These are phyloP conservation scores for Teunomyces pallodes DNA, from an alignment of 805 yeast species.

Conservation along the genomic window DNA sequence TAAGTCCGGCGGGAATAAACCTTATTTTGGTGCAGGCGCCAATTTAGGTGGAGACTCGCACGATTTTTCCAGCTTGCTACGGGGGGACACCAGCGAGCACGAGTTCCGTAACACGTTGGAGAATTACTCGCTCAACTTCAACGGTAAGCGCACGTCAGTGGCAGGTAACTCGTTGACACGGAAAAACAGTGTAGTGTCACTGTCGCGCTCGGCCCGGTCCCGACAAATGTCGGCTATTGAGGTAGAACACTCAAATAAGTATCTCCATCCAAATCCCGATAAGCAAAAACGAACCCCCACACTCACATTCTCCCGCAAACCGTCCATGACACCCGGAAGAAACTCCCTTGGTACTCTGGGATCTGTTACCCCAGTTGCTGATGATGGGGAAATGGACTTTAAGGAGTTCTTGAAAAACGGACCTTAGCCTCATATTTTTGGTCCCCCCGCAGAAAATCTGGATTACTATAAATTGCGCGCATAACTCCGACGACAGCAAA, in stretches of 20 bases:
- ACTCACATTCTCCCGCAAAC: neutral
- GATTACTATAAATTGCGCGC: neutral
- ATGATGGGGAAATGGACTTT: constrained; percentile 42
- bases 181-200: constrained; percentile 9
- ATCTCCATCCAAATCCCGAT: constrained; percentile 2
- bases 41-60: constrained; percentile 12
- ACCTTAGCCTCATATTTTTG: constrained; percentile 16
- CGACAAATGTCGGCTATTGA: constrained; percentile 19
- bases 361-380: constrained; percentile 11
- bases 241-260: constrained; percentile 14
- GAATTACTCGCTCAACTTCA: constrained; percentile 27
- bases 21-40: constrained; percentile 9
- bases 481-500: neutral
- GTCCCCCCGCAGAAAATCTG: neutral
- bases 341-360: neutral
- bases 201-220: constrained; percentile 11
- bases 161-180: constrained; percentile 7
- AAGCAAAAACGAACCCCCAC: neutral
- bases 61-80: constrained; percentile 39
- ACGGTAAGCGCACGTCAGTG: constrained; percentile 4
- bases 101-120: constrained; percentile 30
- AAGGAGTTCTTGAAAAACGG: constrained; percentile 47
- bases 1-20: neutral
- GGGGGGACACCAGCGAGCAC: constrained; percentile 25
- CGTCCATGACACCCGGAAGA: neutral